Evolutionary conservation across 2,329 filamentous ascomycete species (phyloP).

Genomic region (Diplodia intermedia): DNA sequence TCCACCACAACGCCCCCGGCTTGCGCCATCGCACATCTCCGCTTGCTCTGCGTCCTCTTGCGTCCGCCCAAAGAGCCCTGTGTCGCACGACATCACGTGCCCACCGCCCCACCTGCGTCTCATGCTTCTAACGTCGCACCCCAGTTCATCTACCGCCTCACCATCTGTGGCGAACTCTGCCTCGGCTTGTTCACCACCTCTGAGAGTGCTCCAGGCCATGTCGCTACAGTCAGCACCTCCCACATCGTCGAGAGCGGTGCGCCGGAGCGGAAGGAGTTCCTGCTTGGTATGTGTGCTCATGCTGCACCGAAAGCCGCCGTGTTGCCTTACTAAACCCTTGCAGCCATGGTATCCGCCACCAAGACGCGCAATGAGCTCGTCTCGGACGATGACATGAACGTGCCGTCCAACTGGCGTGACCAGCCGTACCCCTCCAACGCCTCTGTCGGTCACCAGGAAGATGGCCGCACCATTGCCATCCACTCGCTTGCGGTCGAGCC

Average conservation of each 20-base stretch:
- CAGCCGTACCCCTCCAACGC: constrained; percentile 34
- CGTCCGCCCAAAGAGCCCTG: neutral
- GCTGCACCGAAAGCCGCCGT: neutral
- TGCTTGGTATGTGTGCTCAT: constrained; percentile 57
- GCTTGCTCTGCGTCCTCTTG: neutral
- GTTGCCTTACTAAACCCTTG: neutral
- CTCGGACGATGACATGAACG: constrained; percentile 77
- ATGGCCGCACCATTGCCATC: constrained; percentile 76
- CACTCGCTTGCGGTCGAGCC: constrained; percentile 84
- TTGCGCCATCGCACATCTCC: constrained; percentile 5
- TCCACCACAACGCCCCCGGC: neutral
- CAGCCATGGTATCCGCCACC: constrained; percentile 77
- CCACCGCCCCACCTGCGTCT: neutral
- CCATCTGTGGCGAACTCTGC: constrained; percentile 75
- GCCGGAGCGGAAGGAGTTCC: constrained; percentile 64
- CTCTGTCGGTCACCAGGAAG: constrained; percentile 71
- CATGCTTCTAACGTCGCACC: constrained; percentile 16
- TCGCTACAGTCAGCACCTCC: constrained; percentile 63
- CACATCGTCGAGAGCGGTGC: constrained; percentile 66
- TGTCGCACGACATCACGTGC: constrained; percentile 13
- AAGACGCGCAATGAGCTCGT: constrained; percentile 69
- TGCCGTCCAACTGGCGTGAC: constrained; percentile 71
- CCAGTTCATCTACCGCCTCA: constrained; percentile 79
- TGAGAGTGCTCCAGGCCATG: constrained; percentile 51
- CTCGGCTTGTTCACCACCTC: constrained; percentile 78